Evolutionary conservation across 2,329 filamentous ascomycete genomes (phyloP).

Genomic region (Pseudogymnoascus sp.): DNA sequence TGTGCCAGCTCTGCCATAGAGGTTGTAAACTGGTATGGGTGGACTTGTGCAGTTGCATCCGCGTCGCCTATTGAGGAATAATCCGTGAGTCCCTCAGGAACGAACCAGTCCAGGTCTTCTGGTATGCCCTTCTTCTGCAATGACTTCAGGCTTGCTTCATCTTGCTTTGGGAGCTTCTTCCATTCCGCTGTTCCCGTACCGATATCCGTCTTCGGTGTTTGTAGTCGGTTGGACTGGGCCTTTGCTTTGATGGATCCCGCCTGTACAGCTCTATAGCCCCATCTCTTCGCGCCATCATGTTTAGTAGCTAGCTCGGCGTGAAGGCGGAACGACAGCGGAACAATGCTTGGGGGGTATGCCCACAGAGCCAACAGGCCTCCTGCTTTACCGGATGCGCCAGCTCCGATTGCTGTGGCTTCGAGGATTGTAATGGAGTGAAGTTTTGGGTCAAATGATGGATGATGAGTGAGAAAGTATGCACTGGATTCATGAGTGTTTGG

Average conservation of each 20-base stretch:
- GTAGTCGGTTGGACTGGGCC: conserved; percentile 20
- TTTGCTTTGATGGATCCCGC: conserved; percentile 31
- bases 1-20: conserved; percentile 67
- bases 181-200: conserved; percentile 40
- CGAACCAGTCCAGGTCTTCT: conserved; percentile 73
- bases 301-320: conserved; percentile 73
- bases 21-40: conserved; percentile 81
- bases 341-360: conserved; percentile 77
- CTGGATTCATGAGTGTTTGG: conserved; percentile 37
- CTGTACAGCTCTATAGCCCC: conserved; percentile 61
- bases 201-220: conserved; percentile 33
- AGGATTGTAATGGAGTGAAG: conserved; percentile 73
- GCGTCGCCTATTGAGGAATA: conserved; percentile 83
- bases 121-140: conserved; percentile 35
- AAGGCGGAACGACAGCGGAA: conserved; percentile 72
- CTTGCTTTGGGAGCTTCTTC: conserved; percentile 29
- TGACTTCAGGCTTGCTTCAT: conserved; percentile 11
- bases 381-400: conserved; percentile 85
- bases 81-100: conserved; percentile 51
- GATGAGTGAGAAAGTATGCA: conserved; percentile 80
- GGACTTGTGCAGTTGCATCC: conserved; percentile 60
- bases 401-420: conserved; percentile 73
- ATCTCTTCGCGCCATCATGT: conserved; percentile 64
- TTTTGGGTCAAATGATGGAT: conserved; percentile 65
- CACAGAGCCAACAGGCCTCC: conserved; percentile 80